phyloP scores from a whole-genome alignment of 2,329 filamentous ascomycete species.

The Ceratocystis diversiconidia region DNA sequence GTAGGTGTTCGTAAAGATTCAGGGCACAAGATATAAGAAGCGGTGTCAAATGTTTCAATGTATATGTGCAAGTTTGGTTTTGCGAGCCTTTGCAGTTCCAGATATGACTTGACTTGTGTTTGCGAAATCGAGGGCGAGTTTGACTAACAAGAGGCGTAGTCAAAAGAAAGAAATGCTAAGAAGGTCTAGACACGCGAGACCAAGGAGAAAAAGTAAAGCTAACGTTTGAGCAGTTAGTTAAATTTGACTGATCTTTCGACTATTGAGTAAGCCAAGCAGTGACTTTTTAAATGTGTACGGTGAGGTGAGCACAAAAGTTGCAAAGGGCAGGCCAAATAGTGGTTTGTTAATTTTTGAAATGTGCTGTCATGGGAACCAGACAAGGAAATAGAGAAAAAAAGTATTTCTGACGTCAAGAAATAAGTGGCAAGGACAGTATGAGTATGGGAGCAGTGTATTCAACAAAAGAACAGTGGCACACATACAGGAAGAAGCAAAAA shows the following conservation, averaged over 20 bases:
- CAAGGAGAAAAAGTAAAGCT: background rate
- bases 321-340: slow-evolving; percentile 5
- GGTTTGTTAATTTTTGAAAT: background rate
- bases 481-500: slow-evolving; percentile 10
- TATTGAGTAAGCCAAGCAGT: background rate
- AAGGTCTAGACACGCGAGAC: background rate
- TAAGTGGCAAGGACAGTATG: slow-evolving; percentile 1
- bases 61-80: background rate
- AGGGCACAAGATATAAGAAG: background rate
- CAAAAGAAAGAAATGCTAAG: background rate
- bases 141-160: background rate
- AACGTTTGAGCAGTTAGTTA: background rate
- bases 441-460: background rate
- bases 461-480: background rate
- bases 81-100: background rate
- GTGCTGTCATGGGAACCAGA: slow-evolving; percentile 1
- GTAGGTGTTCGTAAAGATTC: background rate
- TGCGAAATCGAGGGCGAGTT: background rate
- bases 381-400: background rate
- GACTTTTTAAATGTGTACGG: background rate
- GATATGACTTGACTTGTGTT: background rate
- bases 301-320: slow-evolving; percentile 5
- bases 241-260: background rate
- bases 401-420: slow-evolving; percentile 13
- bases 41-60: background rate